Evolutionary conservation across 768 basidiomycete genomes (phyloP), one percentile per base, ranked within the genome.

Genomic region (Trametes cubensis): DNA sequence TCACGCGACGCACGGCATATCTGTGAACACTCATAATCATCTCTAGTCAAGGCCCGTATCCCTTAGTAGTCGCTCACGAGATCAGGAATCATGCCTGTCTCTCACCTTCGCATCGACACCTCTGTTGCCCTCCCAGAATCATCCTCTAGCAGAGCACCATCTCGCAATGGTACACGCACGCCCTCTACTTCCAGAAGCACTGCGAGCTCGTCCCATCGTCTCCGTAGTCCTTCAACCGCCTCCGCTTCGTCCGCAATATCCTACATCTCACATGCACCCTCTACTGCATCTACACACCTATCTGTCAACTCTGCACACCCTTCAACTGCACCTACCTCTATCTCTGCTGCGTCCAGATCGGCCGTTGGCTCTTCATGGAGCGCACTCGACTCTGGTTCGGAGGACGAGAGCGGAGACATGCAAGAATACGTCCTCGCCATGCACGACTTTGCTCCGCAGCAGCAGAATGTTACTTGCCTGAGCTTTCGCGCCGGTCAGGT

Each of bases 401-500:
- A 69, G 21, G 67, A 68, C n/a, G 59, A 57, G 15, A 65, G 21
- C 3, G 30, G 45, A 14, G 62, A 62, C 40, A 28, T 60, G 13
- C 75, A 83, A 18, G 92, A 92, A 71, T 94, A 87, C 73, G 94
- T 95, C 5, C 78, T 93, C 23, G 94, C 96, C 3, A 89, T 96
- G 81, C 95, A 98, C 72, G 94, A 97, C 73, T 98, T 94, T 69
- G 70, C 77, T 23, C 90, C 92, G 26, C 82, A 88, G 30, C 81
- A 85, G 40, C 82, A 84, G 61, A 87, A 83, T 68, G 83, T 86
- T 10, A 92, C 90, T 11, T 96, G 94, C 74, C 84, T 99, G 41
- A 82, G 88, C 21, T 98, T 99, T 78, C 83, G 84, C 46, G 89
- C 92, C 0, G 95, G 96, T 4, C 91, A 98, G 71, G 83, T 95